phyloP scores from a whole-genome alignment of 805 yeast genomes.

The Kodamaea fukazawae region DNA sequence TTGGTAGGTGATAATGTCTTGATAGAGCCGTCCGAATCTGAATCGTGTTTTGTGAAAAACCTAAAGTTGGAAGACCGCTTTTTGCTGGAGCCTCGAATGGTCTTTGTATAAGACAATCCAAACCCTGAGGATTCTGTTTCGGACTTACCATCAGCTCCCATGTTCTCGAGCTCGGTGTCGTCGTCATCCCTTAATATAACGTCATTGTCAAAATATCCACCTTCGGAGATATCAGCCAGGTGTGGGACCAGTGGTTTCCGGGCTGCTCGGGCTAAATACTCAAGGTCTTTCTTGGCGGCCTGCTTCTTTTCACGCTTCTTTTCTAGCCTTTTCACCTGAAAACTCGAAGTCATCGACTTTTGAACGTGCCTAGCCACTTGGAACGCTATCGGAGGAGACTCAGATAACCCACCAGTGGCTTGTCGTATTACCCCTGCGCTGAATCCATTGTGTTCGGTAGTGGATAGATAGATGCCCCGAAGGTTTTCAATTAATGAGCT shows the following conservation, averaged over 20 bases:
- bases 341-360: slow-evolving; percentile 12
- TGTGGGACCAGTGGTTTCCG: too few relatives aligned
- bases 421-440: slow-evolving; percentile 8
- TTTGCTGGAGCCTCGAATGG: slow-evolving; percentile 9
- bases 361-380: slow-evolving; percentile 22
- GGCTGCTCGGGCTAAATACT: too few relatives aligned
- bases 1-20: slow-evolving; percentile 10
- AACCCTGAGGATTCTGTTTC: background rate
- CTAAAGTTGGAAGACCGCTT: slow-evolving; percentile 7
- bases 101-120: slow-evolving; percentile 12
- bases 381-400: slow-evolving; percentile 34
- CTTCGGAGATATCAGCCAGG: too few relatives aligned
- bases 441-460: slow-evolving; percentile 23
- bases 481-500: slow-evolving; percentile 28
- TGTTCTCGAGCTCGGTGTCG: background rate
- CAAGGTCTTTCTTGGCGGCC: too few relatives aligned
- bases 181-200: too few relatives aligned
- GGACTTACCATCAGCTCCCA: background rate
- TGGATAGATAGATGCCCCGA: slow-evolving; percentile 25
- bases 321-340: background rate
- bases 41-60: slow-evolving; percentile 12
- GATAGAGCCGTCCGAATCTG: slow-evolving; percentile 15
- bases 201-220: too few relatives aligned
- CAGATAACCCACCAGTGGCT: slow-evolving; percentile 10
- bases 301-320: background rate